phyloP scores from a whole-genome alignment of 2,329 filamentous ascomycete species.

The Pseudogymnoascus sp. region DNA sequence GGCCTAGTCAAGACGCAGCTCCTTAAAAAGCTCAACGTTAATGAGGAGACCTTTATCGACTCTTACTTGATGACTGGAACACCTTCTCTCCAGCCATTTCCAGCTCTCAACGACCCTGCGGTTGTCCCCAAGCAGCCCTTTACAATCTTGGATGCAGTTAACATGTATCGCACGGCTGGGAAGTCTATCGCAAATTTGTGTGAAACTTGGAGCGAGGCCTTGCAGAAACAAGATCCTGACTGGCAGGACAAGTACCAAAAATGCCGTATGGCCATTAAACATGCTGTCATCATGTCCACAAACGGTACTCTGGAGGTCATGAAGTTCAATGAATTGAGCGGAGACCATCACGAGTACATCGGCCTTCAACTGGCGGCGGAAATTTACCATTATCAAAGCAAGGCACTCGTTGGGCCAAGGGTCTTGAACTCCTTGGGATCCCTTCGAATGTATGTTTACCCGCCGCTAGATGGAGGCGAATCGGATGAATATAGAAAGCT shows the following conservation, averaged over 20 bases:
- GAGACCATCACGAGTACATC: slow-evolving; percentile 80
- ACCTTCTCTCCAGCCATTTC: slow-evolving; percentile 69
- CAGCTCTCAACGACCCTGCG: slow-evolving; percentile 56
- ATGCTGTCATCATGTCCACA: slow-evolving; percentile 64
- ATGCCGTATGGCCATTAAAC: slow-evolving; percentile 74
- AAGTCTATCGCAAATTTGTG: slow-evolving; percentile 66
- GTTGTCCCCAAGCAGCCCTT: slow-evolving; percentile 42
- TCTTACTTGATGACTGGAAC: slow-evolving; percentile 76
- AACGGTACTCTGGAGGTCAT: slow-evolving; percentile 65
- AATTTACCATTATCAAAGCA: slow-evolving; percentile 81
- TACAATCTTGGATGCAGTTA: slow-evolving; percentile 67
- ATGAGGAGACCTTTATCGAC: slow-evolving; percentile 70
- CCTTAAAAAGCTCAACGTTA: slow-evolving; percentile 57
- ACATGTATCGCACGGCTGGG: slow-evolving; percentile 63
- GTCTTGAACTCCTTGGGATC: slow-evolving; percentile 76
- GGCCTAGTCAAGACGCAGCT: slow-evolving; percentile 59
- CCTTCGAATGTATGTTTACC: slow-evolving; percentile 65
- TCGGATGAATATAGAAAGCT: slow-evolving; percentile 74
- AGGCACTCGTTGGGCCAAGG: slow-evolving; percentile 68
- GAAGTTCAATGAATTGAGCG: slow-evolving; percentile 63
- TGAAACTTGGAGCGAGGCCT: slow-evolving; percentile 68
- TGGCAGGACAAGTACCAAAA: slow-evolving; percentile 84
- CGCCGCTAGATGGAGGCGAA: slow-evolving; percentile 77
- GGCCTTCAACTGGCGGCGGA: slow-evolving; percentile 86
- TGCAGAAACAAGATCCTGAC: slow-evolving; percentile 58